Percentiles rank a stretch among this genome's conserved stretches.
Evolutionary conservation across 2,329 filamentous ascomycete genomes (phyloP).

Genomic region (Colletotrichum karsti): DNA sequence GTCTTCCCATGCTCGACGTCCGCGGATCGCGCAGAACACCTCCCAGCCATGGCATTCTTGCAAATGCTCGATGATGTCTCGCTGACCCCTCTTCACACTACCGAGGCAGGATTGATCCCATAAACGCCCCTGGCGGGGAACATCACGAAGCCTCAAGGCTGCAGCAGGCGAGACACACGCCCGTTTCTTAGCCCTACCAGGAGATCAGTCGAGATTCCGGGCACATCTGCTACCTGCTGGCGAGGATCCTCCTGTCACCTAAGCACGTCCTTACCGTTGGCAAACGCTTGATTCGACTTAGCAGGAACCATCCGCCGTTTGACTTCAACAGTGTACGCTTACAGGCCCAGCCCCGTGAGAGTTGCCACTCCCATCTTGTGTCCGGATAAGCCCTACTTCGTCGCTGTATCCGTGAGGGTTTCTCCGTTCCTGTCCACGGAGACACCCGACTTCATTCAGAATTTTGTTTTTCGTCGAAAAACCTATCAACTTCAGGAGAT

Average conservation of each 20-base stretch:
- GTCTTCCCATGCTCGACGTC: not conserved
- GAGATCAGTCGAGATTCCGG: not conserved
- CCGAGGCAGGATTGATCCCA: not conserved
- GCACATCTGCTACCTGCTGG: not conserved
- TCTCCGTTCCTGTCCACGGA: too few relatives aligned
- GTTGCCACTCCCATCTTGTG: too few relatives aligned
- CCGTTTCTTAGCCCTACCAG: constrained; percentile 15
- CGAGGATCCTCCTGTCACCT: constrained; percentile 8
- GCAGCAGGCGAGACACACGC: constrained; percentile 18
- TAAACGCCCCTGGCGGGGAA: not conserved
- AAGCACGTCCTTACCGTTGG: constrained; percentile 1
- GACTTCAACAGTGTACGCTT: too few relatives aligned
- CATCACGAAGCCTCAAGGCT: constrained; percentile 13
- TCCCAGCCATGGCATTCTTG: too few relatives aligned
- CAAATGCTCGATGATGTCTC: not conserved
- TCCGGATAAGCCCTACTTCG: not conserved
- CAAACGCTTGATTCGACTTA: not conserved
- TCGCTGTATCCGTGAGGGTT: not conserved
- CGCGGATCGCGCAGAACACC: not conserved
- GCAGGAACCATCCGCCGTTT: not conserved
- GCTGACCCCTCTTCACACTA: not conserved
- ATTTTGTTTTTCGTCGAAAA: too few relatives aligned
- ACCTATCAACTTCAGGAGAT: too few relatives aligned
- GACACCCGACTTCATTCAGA: too few relatives aligned
- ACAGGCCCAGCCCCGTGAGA: too few relatives aligned